A percentile compares a stretch with the other conserved stretches of the same genome.
phyloP scores from a whole-genome alignment of 805 yeast genomes.

The Debaryomyces castellii region DNA sequence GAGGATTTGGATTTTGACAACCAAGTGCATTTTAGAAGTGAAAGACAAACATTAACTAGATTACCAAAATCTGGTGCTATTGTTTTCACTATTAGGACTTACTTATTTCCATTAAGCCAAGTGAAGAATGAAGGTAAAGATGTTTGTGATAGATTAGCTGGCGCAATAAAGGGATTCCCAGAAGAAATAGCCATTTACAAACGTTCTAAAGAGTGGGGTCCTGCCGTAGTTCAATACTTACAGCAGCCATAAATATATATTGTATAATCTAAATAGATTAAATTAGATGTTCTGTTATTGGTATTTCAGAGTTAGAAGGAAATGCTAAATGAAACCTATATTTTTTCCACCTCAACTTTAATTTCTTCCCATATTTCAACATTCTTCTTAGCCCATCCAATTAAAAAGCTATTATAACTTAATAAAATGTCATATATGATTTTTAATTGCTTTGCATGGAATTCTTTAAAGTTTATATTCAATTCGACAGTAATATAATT shows the following conservation, averaged over 20 bases:
- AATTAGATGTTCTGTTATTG: too few species aligned
- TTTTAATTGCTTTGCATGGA: slow-evolving; percentile 49
- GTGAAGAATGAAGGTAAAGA: slow-evolving; percentile 32
- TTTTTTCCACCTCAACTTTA: slow-evolving; percentile 34
- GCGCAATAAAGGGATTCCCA: slow-evolving; percentile 66
- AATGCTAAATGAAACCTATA: slow-evolving; percentile 12
- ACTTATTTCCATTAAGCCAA: slow-evolving; percentile 34
- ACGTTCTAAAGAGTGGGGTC: slow-evolving; percentile 66
- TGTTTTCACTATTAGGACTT: slow-evolving; percentile 42
- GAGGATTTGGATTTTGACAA: slow-evolving; percentile 37
- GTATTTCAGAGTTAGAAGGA: too few species aligned
- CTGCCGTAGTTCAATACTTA: slow-evolving; percentile 47
- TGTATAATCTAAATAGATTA: background rate
- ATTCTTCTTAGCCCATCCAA: slow-evolving; percentile 68
- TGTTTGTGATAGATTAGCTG: slow-evolving; percentile 50
- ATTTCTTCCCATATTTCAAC: slow-evolving; percentile 68
- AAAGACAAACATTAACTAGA: slow-evolving; percentile 39
- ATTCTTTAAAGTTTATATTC: slow-evolving; percentile 48
- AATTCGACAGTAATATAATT: slow-evolving; percentile 42
- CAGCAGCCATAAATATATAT: slow-evolving; percentile 3
- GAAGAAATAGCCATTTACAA: slow-evolving; percentile 61
- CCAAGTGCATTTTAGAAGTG: slow-evolving; percentile 43
- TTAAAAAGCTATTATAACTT: slow-evolving; percentile 54
- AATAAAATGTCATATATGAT: slow-evolving; percentile 51
- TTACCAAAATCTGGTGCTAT: slow-evolving; percentile 39